phyloP scores from a whole-genome alignment of 345 rosid species.

The Eutrema japonicum region DNA sequence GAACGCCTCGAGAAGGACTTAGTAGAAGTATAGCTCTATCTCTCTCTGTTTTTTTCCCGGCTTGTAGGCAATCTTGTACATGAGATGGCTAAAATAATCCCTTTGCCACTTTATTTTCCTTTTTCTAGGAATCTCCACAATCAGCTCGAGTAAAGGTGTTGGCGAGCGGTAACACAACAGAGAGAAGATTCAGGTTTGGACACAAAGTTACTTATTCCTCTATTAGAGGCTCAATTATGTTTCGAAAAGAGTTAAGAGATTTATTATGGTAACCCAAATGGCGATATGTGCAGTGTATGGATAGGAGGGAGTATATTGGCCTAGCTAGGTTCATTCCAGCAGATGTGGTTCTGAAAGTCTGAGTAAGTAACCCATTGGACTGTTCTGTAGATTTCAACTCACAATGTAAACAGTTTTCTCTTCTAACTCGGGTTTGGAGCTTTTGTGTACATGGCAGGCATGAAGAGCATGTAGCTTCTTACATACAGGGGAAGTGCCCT shows the following conservation, averaged over 20 bases:
- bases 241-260: not conserved
- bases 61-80: not conserved
- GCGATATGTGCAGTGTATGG: conserved; percentile 83
- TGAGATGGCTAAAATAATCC: not conserved
- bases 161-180: conserved; percentile 72
- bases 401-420: not conserved
- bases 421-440: not conserved
- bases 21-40: conserved; percentile 59
- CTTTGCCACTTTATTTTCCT: conserved; percentile 13
- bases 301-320: conserved; percentile 93
- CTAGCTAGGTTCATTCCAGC: conserved; percentile 91
- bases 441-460: conserved; percentile 53
- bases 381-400: conserved; percentile 64
- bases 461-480: conserved; percentile 93
- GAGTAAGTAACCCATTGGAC: conserved; percentile 34
- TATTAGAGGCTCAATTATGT: not conserved
- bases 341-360: conserved; percentile 84
- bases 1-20: conserved; percentile 96
- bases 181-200: conserved; percentile 39
- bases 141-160: conserved; percentile 93
- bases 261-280: conserved; percentile 29
- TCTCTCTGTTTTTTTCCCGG: not conserved
- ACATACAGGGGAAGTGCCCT: conserved; percentile 90
- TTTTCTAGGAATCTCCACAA: conserved; percentile 86
- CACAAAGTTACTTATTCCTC: conserved; percentile 8